These are phyloP conservation scores for Lavandula angustifolia DNA, from an alignment of 257 asterid genomes.

Conservation along the genomic window DNA sequence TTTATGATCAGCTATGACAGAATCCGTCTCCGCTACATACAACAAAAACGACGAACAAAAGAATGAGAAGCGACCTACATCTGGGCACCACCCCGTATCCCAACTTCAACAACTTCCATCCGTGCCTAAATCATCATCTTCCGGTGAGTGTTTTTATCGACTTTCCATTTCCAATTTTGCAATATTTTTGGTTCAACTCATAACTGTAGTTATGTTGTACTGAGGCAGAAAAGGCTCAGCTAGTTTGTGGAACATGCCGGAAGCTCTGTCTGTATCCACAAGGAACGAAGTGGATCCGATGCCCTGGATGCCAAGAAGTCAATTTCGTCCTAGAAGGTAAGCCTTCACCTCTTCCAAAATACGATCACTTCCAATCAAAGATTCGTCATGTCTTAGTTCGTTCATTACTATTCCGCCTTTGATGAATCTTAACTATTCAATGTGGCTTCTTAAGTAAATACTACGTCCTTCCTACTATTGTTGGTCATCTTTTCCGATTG, in stretches of 20 bases:
- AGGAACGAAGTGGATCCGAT: constrained; percentile 76
- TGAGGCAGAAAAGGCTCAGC: constrained; percentile 73
- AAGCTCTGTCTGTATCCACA: constrained; percentile 71
- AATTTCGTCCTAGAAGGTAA: constrained; percentile 87
- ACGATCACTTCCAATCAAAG: constrained; percentile 15
- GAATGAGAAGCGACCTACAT: constrained; percentile 40
- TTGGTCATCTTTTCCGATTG: no score
- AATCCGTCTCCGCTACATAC: constrained; percentile 16
- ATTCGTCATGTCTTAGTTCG: constrained; percentile 3
- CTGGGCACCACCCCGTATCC: constrained; percentile 39
- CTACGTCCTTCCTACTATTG: no score
- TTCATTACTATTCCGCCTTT: neutral
- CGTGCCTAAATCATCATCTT: constrained; percentile 37
- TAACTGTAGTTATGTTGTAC: constrained; percentile 6
- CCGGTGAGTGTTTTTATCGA: constrained; percentile 46
- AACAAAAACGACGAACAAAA: constrained; percentile 44
- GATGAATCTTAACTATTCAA: neutral
- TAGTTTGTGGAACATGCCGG: constrained; percentile 89
- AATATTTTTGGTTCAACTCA: neutral
- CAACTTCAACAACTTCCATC: constrained; percentile 45
- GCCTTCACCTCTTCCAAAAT: constrained; percentile 4
- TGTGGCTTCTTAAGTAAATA: no score
- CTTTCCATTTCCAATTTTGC: constrained; percentile 6
- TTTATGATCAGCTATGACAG: constrained; percentile 5
- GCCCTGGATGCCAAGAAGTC: constrained; percentile 78